Evolutionary conservation across 352 stramenopile genomes (phyloP).

Genomic region (Phytophthora pistaciae): DNA sequence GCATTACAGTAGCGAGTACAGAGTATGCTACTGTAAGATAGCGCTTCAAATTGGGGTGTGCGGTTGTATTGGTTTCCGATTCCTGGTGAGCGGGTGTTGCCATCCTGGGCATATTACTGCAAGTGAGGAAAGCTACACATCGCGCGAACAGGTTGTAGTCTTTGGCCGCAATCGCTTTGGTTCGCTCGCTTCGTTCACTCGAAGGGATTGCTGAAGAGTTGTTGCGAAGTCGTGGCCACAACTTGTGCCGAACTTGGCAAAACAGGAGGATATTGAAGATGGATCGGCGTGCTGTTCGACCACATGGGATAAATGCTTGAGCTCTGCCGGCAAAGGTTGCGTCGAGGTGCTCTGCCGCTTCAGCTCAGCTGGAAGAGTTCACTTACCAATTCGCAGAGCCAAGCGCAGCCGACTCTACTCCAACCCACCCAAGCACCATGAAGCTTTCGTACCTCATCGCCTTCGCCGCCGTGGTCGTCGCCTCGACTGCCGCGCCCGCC

Average conservation of each 20-base stretch:
- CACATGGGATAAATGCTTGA: background rate
- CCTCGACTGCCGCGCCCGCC: slow-evolving; percentile 13
- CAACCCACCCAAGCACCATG: slow-evolving; percentile 10
- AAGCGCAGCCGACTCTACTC: background rate
- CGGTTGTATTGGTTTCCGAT: background rate
- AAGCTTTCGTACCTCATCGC: slow-evolving; percentile 26
- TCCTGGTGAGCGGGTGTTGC: slow-evolving; percentile 6
- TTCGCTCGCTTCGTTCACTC: background rate
- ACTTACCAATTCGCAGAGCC: background rate
- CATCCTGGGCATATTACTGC: background rate
- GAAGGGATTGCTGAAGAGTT: background rate
- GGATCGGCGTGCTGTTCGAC: slow-evolving; percentile 1
- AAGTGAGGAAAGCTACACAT: background rate
- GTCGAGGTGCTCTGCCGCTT: background rate
- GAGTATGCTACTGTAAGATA: background rate
- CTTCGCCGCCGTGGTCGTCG: slow-evolving; percentile 17
- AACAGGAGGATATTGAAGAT: slow-evolving; percentile 3
- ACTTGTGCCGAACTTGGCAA: background rate
- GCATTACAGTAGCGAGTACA: no score
- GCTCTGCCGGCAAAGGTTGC: background rate
- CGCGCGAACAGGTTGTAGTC: background rate
- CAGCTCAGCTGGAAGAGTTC: background rate
- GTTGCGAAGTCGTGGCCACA: background rate
- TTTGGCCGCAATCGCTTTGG: background rate
- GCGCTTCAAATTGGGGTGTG: background rate